Conservation (phyloP, 1,139 yeast genomes). For the Protomyces pachydermus region DNA sequence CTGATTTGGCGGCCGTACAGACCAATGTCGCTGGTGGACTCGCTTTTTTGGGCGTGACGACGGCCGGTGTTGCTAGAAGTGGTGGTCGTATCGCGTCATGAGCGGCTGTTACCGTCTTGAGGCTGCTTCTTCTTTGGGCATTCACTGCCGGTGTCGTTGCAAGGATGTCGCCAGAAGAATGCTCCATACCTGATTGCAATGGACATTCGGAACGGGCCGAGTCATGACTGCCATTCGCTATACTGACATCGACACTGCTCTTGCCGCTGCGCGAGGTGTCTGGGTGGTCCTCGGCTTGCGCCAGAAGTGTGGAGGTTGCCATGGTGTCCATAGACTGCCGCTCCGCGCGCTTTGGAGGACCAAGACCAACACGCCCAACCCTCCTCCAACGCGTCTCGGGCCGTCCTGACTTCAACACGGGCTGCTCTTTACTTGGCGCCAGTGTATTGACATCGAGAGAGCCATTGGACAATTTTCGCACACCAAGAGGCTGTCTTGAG, state of each 20-base stretch:
- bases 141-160: background rate
- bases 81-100: background rate
- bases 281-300: background rate
- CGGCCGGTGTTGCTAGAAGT: background rate
- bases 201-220: background rate
- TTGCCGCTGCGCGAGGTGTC: constrained; percentile 1
- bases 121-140: background rate
- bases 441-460: background rate
- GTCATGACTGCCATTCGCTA: background rate
- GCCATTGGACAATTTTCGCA: background rate
- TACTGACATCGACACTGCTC: background rate
- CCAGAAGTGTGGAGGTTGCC: background rate
- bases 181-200: background rate
- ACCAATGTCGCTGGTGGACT: background rate
- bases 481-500: constrained; percentile 3
- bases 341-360: constrained; percentile 30
- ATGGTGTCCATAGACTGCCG: constrained; percentile 24
- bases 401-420: background rate
- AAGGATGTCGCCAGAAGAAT: background rate
- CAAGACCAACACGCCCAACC: constrained; percentile 28
- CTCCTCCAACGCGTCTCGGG: constrained; percentile 28
- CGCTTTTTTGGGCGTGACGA: background rate
- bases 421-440: constrained; percentile 1
- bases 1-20: background rate
- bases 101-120: background rate